Evolutionary conservation across 2,329 filamentous ascomycete genomes (phyloP), one percentile per base, ranked within the genome.

Genomic region (Lachnellula subtilissima): DNA sequence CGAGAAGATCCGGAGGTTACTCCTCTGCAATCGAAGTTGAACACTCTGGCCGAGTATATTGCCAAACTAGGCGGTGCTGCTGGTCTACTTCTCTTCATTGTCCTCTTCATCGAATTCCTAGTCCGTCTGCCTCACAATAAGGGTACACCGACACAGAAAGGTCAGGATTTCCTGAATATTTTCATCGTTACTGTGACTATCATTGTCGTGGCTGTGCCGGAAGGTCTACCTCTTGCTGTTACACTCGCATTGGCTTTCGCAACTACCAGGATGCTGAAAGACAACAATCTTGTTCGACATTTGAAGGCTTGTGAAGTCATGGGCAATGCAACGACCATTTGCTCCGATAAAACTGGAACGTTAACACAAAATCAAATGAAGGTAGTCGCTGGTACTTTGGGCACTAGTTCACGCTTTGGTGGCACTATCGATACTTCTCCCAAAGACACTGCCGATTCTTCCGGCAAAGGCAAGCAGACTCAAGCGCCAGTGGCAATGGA

Each of bases 291-390:
- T 32, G 85, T 88, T n/a, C 82, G 85, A 55, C 75, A 86, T 36
- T 74, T 88, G 28, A 79, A 83, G 56, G 85, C 85, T 56, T 87
- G 84, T 67, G 85, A 88, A 69, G 86, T 84, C 3, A 87, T 88
- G 84, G 85, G 85, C 5, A 88, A 88, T 63, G 83, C 83, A 2
- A 86, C 83, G 2, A 87, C 88, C 0, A 86, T 93, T 37, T 93
- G 89, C 71, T 91, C 88, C 4, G 89, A 90, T 70, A 90, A 90
- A 72, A 90, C 87, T 1, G 87, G 87, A 50, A 90, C 87, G 5
- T 73, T 90, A 17, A 90, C 87, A 0, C 85, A 88, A 56, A 89
- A 89, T 67, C 84, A 85, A 70, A 89, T 89, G 86, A 87, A 85
- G 0, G 87, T 91, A 1, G 87, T 91, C 32, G 85, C 87, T 25